Conservation (phyloP, 768 basidiomycete genomes). For the Austroboletus eburneus region DNA sequence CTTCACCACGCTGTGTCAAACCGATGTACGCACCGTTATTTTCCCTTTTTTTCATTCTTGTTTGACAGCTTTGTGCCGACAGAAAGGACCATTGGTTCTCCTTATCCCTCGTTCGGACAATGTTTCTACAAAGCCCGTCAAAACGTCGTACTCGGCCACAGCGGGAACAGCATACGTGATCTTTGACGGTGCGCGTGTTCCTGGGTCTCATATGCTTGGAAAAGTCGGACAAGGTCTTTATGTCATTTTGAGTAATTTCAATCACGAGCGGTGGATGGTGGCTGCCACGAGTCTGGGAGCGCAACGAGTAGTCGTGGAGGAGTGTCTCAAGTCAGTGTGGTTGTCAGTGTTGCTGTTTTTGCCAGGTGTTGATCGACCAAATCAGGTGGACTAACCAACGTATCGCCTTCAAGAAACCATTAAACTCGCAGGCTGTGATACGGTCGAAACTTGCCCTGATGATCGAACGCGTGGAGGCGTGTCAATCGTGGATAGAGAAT, state of each 20-base stretch:
- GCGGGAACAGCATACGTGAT: slow-evolving; percentile 89
- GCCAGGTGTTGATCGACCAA: slow-evolving; percentile 6
- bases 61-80: slow-evolving; percentile 4
- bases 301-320: slow-evolving; percentile 81
- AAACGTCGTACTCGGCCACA: slow-evolving; percentile 87
- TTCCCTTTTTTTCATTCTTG: not conserved
- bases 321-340: slow-evolving; percentile 72
- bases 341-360: not conserved
- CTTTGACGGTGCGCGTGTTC: slow-evolving; percentile 80
- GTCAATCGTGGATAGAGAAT: slow-evolving; percentile 85
- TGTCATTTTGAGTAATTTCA: slow-evolving; percentile 81
- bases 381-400: slow-evolving; percentile 84
- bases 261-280: slow-evolving; percentile 91
- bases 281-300: slow-evolving; percentile 63
- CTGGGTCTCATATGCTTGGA: slow-evolving; percentile 84
- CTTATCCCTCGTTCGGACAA: slow-evolving; percentile 68
- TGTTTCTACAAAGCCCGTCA: slow-evolving; percentile 83
- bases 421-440: slow-evolving; percentile 80
- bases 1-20: slow-evolving; percentile 75
- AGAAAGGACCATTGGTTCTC: slow-evolving; percentile 74
- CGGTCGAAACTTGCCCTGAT: slow-evolving; percentile 82
- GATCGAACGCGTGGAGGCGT: slow-evolving; percentile 85
- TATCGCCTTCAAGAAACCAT: slow-evolving; percentile 85
- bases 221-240: slow-evolving; percentile 79
- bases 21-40: slow-evolving; percentile 43